Evolutionary conservation across 2,329 filamentous ascomycete species (phyloP).

Genomic region (Cladosporium sp.): DNA sequence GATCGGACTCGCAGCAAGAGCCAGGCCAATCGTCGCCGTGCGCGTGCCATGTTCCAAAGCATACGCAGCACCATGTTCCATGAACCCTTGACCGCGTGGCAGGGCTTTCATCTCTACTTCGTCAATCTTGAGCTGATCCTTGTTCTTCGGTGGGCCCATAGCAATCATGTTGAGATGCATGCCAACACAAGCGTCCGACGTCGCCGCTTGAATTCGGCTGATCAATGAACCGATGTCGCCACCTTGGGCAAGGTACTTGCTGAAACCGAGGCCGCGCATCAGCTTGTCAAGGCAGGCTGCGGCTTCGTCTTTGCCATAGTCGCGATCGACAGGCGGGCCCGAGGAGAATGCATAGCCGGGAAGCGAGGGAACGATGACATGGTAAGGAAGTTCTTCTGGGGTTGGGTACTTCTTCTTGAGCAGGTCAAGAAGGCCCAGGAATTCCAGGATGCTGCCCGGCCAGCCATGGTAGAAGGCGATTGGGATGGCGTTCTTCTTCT

Average conservation of each 20-base stretch:
- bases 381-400: slow-evolving; percentile 48
- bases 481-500: slow-evolving; percentile 36
- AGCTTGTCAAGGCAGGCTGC: slow-evolving; percentile 46
- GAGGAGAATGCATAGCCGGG: slow-evolving; percentile 49
- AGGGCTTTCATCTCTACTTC: slow-evolving; percentile 37
- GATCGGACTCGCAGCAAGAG: slow-evolving; percentile 49
- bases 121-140: slow-evolving; percentile 20
- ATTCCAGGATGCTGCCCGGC: slow-evolving; percentile 35
- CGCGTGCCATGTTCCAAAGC: slow-evolving; percentile 49
- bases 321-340: slow-evolving; percentile 39
- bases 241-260: slow-evolving; percentile 48
- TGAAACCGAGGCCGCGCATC: slow-evolving; percentile 49
- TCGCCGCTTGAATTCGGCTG: slow-evolving; percentile 32
- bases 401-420: slow-evolving; percentile 39
- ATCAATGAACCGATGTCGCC: slow-evolving; percentile 49
- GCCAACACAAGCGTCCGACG: slow-evolving; percentile 18
- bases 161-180: slow-evolving; percentile 24
- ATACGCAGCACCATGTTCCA: slow-evolving; percentile 45
- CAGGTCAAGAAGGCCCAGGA: slow-evolving; percentile 24
- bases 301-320: slow-evolving; percentile 37
- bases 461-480: slow-evolving; percentile 35
- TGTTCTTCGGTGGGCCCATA: slow-evolving; percentile 23
- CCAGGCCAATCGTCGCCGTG: slow-evolving; percentile 53
- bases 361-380: slow-evolving; percentile 51
- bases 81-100: slow-evolving; percentile 36